Percentiles rank a stretch among this genome's conserved stretches.
These are phyloP conservation scores for Phytophthora pluvialis DNA, from an alignment of 352 stramenopile species.

Conservation along the genomic window DNA sequence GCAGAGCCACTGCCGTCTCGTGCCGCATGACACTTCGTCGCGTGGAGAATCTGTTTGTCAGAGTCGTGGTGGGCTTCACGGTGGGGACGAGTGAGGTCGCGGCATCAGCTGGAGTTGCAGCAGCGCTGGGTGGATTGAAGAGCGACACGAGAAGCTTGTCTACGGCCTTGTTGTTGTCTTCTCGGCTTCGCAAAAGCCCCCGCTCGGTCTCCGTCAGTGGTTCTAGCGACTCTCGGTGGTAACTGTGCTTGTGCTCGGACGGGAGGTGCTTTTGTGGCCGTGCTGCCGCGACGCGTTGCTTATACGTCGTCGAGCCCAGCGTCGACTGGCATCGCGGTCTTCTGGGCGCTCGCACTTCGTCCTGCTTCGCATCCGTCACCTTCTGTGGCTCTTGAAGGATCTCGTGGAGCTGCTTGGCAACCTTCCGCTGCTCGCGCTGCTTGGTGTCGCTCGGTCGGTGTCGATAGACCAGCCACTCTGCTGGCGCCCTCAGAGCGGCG, in stretches of 20 bases:
- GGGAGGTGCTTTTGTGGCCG: slow-evolving; percentile 19
- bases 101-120: slow-evolving; percentile 16
- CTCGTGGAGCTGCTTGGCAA: slow-evolving; percentile 53
- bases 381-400: slow-evolving; percentile 22
- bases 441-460: slow-evolving; percentile 48
- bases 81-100: neutral
- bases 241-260: slow-evolving; percentile 10
- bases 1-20: slow-evolving; percentile 58
- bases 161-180: slow-evolving; percentile 52
- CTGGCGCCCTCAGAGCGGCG: slow-evolving; percentile 38
- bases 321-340: slow-evolving; percentile 43
- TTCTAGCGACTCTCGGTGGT: slow-evolving; percentile 17
- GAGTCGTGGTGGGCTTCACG: slow-evolving; percentile 10
- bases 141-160: slow-evolving; percentile 50
- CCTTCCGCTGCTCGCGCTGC: slow-evolving; percentile 47
- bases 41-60: slow-evolving; percentile 39
- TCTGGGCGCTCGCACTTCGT: slow-evolving; percentile 27
- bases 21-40: slow-evolving; percentile 55
- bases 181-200: slow-evolving; percentile 34
- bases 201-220: slow-evolving; percentile 42
- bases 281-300: slow-evolving; percentile 42
- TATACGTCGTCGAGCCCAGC: slow-evolving; percentile 48
- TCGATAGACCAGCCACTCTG: slow-evolving; percentile 71
- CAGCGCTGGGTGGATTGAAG: slow-evolving; percentile 32
- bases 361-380: slow-evolving; percentile 2